These are phyloP conservation scores for Yarrowia bubula DNA, from an alignment of 805 yeast species.

Conservation along the genomic window DNA sequence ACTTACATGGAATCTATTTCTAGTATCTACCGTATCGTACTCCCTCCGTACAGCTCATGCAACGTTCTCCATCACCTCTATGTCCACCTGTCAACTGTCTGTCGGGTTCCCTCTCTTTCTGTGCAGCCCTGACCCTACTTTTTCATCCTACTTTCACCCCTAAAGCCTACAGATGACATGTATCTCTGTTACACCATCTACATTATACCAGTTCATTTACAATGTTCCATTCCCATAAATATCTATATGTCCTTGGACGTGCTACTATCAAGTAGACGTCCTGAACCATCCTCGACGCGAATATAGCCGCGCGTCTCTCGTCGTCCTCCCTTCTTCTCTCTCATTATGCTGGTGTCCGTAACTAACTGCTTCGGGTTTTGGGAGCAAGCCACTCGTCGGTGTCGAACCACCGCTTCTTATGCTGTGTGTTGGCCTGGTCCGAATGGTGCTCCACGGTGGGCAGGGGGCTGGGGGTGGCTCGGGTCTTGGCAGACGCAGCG, in stretches of 20 bases:
- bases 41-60: too few species aligned
- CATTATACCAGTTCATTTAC: neutral
- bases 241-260: slow-evolving; percentile 18
- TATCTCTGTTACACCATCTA: neutral
- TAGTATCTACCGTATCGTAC: too few species aligned
- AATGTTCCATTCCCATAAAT: slow-evolving; percentile 21
- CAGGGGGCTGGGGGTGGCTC: slow-evolving; percentile 22
- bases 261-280: neutral
- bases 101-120: neutral
- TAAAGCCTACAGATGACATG: slow-evolving; percentile 5
- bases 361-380: slow-evolving; percentile 7
- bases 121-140: neutral
- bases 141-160: neutral
- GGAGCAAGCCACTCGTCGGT: slow-evolving; percentile 23
- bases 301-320: neutral
- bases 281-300: too few species aligned
- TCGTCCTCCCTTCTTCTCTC: neutral
- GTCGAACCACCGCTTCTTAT: slow-evolving; percentile 24
- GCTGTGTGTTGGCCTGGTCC: slow-evolving; percentile 18
- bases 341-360: neutral
- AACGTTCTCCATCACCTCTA: neutral
- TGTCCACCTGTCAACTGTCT: neutral
- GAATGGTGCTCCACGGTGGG: slow-evolving; percentile 7
- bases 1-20: too few species aligned
- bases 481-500: slow-evolving; percentile 29